These are phyloP conservation scores for Trichosporon ovoides DNA, from an alignment of 1,284 basidiomycete species.

Conservation along the genomic window DNA sequence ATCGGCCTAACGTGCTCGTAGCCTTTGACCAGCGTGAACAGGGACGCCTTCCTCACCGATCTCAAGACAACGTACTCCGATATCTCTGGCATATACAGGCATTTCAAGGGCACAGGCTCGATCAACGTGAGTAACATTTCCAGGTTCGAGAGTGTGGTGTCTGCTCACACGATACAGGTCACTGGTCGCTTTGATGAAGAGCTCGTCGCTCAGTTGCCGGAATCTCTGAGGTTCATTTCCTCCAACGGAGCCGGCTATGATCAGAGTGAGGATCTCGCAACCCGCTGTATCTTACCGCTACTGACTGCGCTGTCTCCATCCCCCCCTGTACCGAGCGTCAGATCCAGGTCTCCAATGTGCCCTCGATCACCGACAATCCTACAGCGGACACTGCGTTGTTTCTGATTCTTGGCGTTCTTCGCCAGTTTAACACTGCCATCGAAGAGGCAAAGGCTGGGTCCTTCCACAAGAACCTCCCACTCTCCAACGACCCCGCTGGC, in stretches of 20 bases:
- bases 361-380: slow-evolving; percentile 77
- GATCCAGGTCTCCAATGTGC: slow-evolving; percentile 75
- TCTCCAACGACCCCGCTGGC: slow-evolving; percentile 19
- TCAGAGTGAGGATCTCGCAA: slow-evolving; percentile 41
- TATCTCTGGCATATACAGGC: slow-evolving; percentile 26
- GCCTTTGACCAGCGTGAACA: slow-evolving; percentile 20
- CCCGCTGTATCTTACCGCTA: too few species aligned
- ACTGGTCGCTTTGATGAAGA: slow-evolving; percentile 29
- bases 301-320: slow-evolving; percentile 53
- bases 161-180: slow-evolving; percentile 13
- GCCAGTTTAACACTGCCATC: slow-evolving; percentile 66
- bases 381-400: slow-evolving; percentile 82
- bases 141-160: too few species aligned
- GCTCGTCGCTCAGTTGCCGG: slow-evolving; percentile 18
- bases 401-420: slow-evolving; percentile 68
- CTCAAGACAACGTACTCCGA: slow-evolving; percentile 19
- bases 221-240: slow-evolving; percentile 20
- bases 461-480: slow-evolving; percentile 53
- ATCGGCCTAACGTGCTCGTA: not conserved
- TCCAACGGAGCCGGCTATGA: slow-evolving; percentile 34
- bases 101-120: slow-evolving; percentile 30
- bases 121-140: slow-evolving; percentile 26
- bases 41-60: slow-evolving; percentile 25
- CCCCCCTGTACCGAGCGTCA: slow-evolving; percentile 63
- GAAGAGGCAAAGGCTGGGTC: slow-evolving; percentile 55